These are phyloP conservation scores for Suhomyces terraborum DNA, from an alignment of 1,139 yeast genomes.

Conservation along the genomic window DNA sequence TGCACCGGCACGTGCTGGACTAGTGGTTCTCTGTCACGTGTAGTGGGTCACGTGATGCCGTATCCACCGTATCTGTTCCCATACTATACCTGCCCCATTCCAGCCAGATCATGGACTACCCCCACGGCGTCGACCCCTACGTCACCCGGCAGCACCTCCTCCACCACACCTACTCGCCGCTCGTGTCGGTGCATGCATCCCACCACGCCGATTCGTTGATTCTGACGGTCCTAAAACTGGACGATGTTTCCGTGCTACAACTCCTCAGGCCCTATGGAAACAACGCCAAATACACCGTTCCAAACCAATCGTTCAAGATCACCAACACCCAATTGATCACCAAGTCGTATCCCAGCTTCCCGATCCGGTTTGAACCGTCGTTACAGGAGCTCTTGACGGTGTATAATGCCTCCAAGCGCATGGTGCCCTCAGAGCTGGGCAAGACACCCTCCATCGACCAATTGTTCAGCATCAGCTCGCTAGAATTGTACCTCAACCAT, in stretches of 20 bases:
- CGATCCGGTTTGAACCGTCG: constrained; percentile 46
- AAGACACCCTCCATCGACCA: constrained; percentile 24
- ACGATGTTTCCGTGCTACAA: constrained; percentile 38
- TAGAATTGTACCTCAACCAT: constrained; percentile 36
- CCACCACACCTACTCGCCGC: constrained; percentile 59
- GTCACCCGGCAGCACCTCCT: constrained; percentile 45
- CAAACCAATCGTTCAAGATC: constrained; percentile 41
- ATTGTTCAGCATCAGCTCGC: constrained; percentile 43
- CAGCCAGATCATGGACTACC: constrained; percentile 28
- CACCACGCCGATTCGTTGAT: constrained; percentile 51
- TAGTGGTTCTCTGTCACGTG: no score
- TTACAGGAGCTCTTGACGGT: constrained; percentile 44
- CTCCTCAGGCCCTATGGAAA: constrained; percentile 48
- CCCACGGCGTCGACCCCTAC: constrained; percentile 46
- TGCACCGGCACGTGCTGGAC: no score
- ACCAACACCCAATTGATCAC: constrained; percentile 47
- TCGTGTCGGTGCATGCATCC: constrained; percentile 56
- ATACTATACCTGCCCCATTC: not conserved
- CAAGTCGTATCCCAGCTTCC: constrained; percentile 46
- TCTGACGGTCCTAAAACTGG: constrained; percentile 33
- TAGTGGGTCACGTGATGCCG: no score
- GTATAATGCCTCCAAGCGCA: constrained; percentile 22
- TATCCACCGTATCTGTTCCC: no score
- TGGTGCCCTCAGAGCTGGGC: constrained; percentile 11
- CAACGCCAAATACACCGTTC: constrained; percentile 44